These are phyloP conservation scores for Polytrichum commune DNA, from an alignment of 225 moss, liverwort and hornwort genomes.

Conservation along the genomic window DNA sequence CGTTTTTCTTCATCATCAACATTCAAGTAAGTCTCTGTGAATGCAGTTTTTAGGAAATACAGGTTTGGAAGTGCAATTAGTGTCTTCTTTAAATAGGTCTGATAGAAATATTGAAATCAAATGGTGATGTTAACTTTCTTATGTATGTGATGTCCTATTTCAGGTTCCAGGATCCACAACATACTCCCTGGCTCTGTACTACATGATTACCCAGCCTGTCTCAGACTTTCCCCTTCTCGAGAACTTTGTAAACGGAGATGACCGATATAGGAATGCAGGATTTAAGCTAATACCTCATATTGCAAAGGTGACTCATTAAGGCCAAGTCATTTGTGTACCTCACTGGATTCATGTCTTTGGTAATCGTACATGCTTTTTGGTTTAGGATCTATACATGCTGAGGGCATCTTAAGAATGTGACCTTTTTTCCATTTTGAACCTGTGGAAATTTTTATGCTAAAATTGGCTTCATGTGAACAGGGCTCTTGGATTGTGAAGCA, in stretches of 20 bases:
- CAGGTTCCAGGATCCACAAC: slow-evolving; percentile 57
- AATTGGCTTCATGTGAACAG: slow-evolving; percentile 6
- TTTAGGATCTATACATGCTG: not conserved
- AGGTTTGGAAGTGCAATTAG: too few relatives aligned
- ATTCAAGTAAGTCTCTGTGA: slow-evolving; percentile 58
- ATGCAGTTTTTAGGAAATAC: too few relatives aligned
- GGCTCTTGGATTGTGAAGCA: slow-evolving; percentile 99
- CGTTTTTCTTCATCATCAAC: slow-evolving; percentile 86
- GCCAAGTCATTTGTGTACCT: too few relatives aligned
- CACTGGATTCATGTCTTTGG: not conserved
- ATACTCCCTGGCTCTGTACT: slow-evolving; percentile 51
- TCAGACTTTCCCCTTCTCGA: slow-evolving; percentile 56
- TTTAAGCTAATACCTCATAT: slow-evolving; percentile 70
- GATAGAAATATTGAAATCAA: too few relatives aligned
- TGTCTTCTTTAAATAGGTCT: too few relatives aligned
- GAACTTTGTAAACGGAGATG: slow-evolving; percentile 55
- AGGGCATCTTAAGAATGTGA: not conserved
- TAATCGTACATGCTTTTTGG: not conserved
- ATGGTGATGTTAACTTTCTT: too few relatives aligned
- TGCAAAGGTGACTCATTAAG: slow-evolving; percentile 34
- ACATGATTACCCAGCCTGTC: slow-evolving; percentile 42
- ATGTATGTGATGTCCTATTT: not conserved
- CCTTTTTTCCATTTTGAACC: not conserved
- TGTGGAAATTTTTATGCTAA: not conserved
- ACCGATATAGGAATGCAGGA: slow-evolving; percentile 51